These are phyloP conservation scores for Metarhizium humberi DNA, from an alignment of 2,329 filamentous ascomycete species.

Conservation along the genomic window DNA sequence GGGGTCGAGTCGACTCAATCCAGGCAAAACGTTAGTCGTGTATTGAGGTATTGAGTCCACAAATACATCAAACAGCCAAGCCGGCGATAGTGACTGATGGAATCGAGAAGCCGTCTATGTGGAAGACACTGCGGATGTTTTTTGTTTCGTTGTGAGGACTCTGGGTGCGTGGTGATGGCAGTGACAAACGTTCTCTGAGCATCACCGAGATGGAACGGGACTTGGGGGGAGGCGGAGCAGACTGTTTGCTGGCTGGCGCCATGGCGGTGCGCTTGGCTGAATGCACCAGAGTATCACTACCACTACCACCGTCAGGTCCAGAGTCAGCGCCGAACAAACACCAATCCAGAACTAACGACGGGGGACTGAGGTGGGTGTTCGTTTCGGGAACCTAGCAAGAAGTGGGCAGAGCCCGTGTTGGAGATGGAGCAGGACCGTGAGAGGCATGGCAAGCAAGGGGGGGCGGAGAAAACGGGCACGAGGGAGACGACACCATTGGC, in stretches of 20 bases:
- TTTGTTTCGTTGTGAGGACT: background rate
- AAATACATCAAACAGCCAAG: background rate
- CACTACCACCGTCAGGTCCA: background rate
- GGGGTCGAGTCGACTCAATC: background rate
- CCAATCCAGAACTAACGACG: background rate
- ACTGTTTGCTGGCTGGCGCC: background rate
- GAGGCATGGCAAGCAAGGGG: background rate
- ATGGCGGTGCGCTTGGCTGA: background rate
- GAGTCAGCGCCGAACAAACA: background rate
- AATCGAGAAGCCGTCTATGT: background rate
- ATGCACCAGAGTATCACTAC: background rate
- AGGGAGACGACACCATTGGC: background rate
- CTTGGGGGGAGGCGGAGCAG: background rate
- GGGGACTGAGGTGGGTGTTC: background rate
- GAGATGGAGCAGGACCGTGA: background rate
- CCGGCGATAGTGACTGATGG: background rate
- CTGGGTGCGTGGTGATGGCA: background rate
- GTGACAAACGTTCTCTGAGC: background rate
- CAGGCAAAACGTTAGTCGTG: background rate
- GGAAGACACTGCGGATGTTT: background rate
- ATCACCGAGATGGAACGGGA: background rate
- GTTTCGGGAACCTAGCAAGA: background rate
- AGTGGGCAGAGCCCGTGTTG: background rate
- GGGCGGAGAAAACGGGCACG: background rate
- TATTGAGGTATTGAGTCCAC: background rate